Evolutionary conservation across 176 grass and related monocot species (phyloP).

Genomic region (Zoysia pacifica): DNA sequence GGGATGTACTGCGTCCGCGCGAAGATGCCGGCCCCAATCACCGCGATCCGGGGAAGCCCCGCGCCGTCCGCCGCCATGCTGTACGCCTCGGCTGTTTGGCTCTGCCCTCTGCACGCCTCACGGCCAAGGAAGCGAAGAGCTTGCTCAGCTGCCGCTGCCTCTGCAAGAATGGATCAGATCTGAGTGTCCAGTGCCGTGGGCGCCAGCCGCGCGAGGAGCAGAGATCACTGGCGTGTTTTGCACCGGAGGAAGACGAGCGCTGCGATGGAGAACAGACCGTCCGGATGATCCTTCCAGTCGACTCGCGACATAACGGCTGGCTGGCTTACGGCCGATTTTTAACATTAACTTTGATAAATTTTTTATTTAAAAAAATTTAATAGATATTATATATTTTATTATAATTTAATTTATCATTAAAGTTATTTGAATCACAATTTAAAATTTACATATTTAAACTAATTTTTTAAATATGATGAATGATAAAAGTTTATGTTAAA

Average conservation of each 20-base stretch:
- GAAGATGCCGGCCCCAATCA: constrained; percentile 84
- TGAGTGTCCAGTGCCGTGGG: background rate
- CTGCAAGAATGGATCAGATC: constrained; percentile 16
- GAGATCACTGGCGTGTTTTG: background rate
- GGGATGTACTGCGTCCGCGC: constrained; percentile 89
- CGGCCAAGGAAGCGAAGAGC: background rate
- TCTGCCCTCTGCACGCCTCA: background rate
- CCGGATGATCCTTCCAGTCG: background rate
- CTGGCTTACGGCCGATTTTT: too few species aligned
- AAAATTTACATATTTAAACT: too few species aligned
- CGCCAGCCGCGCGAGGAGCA: background rate
- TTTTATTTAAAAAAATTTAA: too few species aligned
- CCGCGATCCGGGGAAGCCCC: constrained; percentile 62
- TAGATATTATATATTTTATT: too few species aligned
- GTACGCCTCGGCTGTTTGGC: background rate
- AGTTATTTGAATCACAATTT: too few species aligned
- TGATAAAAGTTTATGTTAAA: too few species aligned
- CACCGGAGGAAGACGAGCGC: background rate
- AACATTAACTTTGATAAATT: too few species aligned
- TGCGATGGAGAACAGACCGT: background rate
- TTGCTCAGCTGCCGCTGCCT: background rate
- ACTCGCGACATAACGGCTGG: background rate
- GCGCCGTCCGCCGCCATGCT: constrained; percentile 22
- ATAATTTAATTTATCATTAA: too few species aligned
- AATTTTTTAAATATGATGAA: too few species aligned